Conservation (phyloP, 106 monocot species). For the Acorus gramineus region DNA sequence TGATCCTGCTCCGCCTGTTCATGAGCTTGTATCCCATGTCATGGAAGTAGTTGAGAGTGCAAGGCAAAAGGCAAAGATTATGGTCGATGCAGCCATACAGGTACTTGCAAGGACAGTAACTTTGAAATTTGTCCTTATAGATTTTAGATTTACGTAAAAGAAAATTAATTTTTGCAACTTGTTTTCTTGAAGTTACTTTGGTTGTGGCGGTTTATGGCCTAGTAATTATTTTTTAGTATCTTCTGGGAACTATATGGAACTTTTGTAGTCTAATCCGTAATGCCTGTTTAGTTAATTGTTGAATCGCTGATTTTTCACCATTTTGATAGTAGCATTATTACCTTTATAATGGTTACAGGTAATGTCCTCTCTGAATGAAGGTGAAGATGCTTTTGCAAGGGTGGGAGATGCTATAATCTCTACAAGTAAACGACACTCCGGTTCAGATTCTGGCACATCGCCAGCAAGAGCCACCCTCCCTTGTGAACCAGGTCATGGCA, state of each 20-base stretch:
- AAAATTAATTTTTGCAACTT: too few relatives aligned
- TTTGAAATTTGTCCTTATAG: too few relatives aligned
- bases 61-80: slow-evolving; percentile 52
- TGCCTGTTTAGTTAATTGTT: neutral
- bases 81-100: slow-evolving; percentile 78
- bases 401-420: slow-evolving; percentile 73
- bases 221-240: too few relatives aligned
- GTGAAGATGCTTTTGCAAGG: slow-evolving; percentile 56
- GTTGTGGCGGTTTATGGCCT: too few relatives aligned
- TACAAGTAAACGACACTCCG: slow-evolving; percentile 29
- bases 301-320: neutral
- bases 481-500: slow-evolving; percentile 25
- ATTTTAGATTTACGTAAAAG: neutral
- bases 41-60: slow-evolving; percentile 65
- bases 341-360: slow-evolving; percentile 27
- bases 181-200: too few relatives aligned
- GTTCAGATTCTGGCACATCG: slow-evolving; percentile 23
- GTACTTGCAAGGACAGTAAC: slow-evolving; percentile 13
- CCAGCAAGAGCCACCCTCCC: slow-evolving; percentile 26
- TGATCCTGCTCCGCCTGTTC: slow-evolving; percentile 24
- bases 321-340: too few relatives aligned
- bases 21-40: slow-evolving; percentile 59
- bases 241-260: too few relatives aligned
- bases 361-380: slow-evolving; percentile 48
- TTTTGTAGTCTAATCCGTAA: too few relatives aligned